phyloP scores from a whole-genome alignment of 2,329 filamentous ascomycete genomes.

The Microsporum canis region DNA sequence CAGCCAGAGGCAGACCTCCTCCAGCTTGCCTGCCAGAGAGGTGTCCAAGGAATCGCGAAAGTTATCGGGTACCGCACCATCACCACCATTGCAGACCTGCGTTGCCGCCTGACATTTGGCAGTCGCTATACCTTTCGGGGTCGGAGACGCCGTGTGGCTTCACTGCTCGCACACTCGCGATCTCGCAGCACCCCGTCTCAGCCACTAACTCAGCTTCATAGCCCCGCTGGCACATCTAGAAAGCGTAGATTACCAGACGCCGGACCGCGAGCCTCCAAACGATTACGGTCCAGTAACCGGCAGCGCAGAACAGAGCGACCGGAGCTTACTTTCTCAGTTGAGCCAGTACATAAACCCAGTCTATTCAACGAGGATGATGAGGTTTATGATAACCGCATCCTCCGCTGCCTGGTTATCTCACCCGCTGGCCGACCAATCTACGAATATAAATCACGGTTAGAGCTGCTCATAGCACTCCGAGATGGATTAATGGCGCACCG shows the following conservation, averaged over 20 bases:
- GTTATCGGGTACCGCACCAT: constrained; percentile 21
- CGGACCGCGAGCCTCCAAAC: background rate
- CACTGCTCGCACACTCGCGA: background rate
- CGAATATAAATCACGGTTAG: constrained; percentile 19
- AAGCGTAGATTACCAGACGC: constrained; percentile 3
- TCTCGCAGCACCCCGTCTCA: background rate
- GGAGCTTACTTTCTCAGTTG: background rate
- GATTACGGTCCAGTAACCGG: background rate
- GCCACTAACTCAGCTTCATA: background rate
- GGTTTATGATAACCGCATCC: constrained; percentile 22
- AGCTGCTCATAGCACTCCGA: constrained; percentile 26
- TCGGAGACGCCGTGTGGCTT: background rate
- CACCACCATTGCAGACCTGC: constrained; percentile 19
- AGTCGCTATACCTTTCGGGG: constrained; percentile 14
- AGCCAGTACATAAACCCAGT: constrained; percentile 3
- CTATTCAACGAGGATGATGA: background rate
- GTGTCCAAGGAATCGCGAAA: constrained; percentile 20
- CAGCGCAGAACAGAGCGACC: background rate
- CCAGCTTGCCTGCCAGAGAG: constrained; percentile 16
- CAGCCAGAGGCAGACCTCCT: constrained; percentile 20
- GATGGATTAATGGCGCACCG: constrained; percentile 30
- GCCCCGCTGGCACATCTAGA: background rate
- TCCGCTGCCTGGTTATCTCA: constrained; percentile 23
- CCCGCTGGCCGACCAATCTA: constrained; percentile 21
- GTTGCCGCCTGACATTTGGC: constrained; percentile 18